Evolutionary conservation across 139 green algal genomes (phyloP).

Genomic region (Mesotaenium endlicherianum): DNA sequence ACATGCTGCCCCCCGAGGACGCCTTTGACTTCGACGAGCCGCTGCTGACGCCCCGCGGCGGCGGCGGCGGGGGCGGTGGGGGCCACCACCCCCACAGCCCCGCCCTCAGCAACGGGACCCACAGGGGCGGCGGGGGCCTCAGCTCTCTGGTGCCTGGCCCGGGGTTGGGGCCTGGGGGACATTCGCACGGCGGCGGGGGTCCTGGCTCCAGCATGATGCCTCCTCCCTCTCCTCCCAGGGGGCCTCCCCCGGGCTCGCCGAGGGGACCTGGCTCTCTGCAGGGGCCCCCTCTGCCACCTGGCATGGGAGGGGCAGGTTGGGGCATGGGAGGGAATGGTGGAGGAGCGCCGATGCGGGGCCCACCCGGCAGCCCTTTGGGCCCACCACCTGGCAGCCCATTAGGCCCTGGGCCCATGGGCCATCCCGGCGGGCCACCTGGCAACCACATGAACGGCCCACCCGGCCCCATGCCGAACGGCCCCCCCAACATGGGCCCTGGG

Average conservation of each 20-base stretch:
- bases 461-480: neutral
- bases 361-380: neutral
- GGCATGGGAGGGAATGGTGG: no score
- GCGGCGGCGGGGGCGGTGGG: no score
- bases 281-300: neutral
- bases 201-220: neutral
- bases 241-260: neutral
- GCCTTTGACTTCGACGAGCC: constrained; percentile 20
- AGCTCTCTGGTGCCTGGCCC: neutral
- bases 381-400: neutral
- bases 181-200: neutral
- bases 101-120: no score
- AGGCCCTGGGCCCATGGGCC: no score
- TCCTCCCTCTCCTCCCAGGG: neutral
- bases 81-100: no score
- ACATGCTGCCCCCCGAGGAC: neutral
- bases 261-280: neutral
- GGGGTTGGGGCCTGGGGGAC: neutral
- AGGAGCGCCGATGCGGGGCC: neutral
- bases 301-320: no score
- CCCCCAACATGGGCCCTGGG: neutral
- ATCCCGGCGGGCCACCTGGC: no score
- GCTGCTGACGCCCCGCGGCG: neutral
- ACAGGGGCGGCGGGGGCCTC: no score
- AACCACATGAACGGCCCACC: no score